Evolutionary conservation across 2,329 filamentous ascomycete species (phyloP).

Genomic region (Tothia fuscella): DNA sequence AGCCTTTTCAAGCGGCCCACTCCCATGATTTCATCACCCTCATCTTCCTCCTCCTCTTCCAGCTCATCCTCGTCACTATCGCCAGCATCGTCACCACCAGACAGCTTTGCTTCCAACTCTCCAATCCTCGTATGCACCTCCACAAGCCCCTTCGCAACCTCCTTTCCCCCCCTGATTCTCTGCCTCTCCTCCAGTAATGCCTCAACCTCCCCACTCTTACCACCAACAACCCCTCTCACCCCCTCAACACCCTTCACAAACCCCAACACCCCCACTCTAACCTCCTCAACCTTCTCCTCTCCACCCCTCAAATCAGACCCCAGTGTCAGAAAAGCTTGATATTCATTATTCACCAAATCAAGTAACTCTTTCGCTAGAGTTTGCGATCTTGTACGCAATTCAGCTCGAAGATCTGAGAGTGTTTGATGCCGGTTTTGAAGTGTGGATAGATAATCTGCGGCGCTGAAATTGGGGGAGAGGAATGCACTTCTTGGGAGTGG

Average conservation of each 20-base stretch:
- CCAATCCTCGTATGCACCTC: conserved; percentile 53
- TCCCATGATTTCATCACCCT: conserved; percentile 6
- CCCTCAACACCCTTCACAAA: conserved; percentile 74
- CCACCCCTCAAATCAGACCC: conserved; percentile 75
- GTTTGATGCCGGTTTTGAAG: conserved; percentile 85
- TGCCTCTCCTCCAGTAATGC: conserved; percentile 54
- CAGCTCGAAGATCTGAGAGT: conserved; percentile 79
- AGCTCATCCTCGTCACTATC: conserved; percentile 23
- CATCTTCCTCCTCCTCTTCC: conserved; percentile 20
- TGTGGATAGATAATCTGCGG: conserved; percentile 70
- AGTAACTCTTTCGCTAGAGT: conserved; percentile 76
- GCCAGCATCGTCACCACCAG: conserved; percentile 21
- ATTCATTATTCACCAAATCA: conserved; percentile 91
- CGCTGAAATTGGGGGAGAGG: conserved; percentile 62
- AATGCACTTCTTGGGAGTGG: conserved; percentile 78
- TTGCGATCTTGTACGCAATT: conserved; percentile 69
- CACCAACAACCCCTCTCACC: conserved; percentile 53
- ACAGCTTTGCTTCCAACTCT: conserved; percentile 51
- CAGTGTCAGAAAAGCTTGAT: conserved; percentile 77
- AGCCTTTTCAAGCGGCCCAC: conserved; percentile 38
- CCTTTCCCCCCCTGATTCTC: conserved; percentile 50
- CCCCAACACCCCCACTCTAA: conserved; percentile 73
- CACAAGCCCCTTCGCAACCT: conserved; percentile 48
- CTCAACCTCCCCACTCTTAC: conserved; percentile 51
- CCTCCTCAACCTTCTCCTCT: conserved; percentile 82